Conservation (phyloP, 2,329 filamentous ascomycete genomes). For the Hymenoscyphus albidus region DNA sequence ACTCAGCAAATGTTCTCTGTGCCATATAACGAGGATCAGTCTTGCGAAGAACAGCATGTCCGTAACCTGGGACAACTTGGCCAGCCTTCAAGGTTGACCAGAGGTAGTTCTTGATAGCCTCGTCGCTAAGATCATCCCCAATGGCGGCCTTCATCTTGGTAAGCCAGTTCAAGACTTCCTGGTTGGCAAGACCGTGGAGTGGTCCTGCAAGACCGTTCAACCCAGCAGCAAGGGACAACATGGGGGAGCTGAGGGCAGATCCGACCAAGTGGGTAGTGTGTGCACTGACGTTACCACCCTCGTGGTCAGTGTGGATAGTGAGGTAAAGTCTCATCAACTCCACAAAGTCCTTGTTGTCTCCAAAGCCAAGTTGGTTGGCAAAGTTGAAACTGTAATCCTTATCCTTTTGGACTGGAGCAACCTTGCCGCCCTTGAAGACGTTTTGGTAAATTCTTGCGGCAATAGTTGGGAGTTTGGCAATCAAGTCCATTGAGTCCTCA, state of each 20-base stretch:
- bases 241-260: conserved; percentile 92
- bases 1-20: conserved; percentile 86
- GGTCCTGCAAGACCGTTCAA: conserved; percentile 97
- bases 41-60: conserved; percentile 98
- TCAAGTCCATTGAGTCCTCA: conserved; percentile 99
- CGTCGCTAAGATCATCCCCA: conserved; percentile 91
- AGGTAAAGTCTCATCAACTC: conserved; percentile 99
- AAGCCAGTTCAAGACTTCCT: conserved; percentile 99
- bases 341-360: conserved; percentile 91
- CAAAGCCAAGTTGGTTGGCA: conserved; percentile 98
- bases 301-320: conserved; percentile 99
- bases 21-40: conserved; percentile 98
- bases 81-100: conserved; percentile 95
- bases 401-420: conserved; percentile 91
- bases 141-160: conserved; percentile 96
- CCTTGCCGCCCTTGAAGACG: conserved; percentile 99
- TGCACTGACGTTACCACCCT: conserved; percentile 97
- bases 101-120: conserved; percentile 97
- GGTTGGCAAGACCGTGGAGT: conserved; percentile 98
- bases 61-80: conserved; percentile 96
- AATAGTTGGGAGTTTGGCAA: conserved; percentile 98
- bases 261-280: conserved; percentile 99
- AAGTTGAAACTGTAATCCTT: conserved; percentile 99
- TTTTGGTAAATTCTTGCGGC: conserved; percentile 99
- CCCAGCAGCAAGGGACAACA: conserved; percentile 93